These are phyloP conservation scores for Claviceps arundinis DNA, from an alignment of 2,329 filamentous ascomycete species.

Conservation along the genomic window DNA sequence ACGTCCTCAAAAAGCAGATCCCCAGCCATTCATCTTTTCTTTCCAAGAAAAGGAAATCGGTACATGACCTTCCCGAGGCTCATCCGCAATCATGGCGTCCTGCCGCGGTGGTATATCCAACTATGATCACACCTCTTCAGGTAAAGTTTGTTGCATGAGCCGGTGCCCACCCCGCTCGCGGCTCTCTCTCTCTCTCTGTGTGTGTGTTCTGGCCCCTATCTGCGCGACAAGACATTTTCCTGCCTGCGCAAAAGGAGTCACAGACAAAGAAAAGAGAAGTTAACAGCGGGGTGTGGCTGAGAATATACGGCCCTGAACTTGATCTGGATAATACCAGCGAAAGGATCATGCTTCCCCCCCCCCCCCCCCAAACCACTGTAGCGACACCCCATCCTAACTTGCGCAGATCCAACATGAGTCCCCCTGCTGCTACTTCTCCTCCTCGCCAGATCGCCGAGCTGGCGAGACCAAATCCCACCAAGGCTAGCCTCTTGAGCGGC, in stretches of 20 bases:
- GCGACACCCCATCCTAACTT: conserved; percentile 16
- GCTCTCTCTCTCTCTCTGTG: background rate
- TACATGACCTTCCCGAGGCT: conserved; percentile 13
- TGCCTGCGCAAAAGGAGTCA: background rate
- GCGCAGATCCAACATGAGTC: conserved; percentile 52
- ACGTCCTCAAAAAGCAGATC: background rate
- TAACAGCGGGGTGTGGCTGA: conserved; percentile 36
- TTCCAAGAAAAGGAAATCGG: conserved; percentile 7
- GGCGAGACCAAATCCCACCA: conserved; percentile 28
- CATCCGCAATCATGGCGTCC: conserved; percentile 19
- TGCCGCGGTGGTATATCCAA: conserved; percentile 23
- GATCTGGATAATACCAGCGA: conserved; percentile 99
- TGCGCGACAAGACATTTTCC: background rate
- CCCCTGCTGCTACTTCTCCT: conserved; percentile 55
- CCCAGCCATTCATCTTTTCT: background rate
- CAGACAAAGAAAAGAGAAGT: background rate
- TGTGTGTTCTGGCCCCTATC: background rate
- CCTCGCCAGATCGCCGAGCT: conserved; percentile 34
- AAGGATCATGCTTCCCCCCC: conserved; percentile 91
- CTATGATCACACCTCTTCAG: conserved; percentile 23
- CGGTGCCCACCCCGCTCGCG: conserved; percentile 34
- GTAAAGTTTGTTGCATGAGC: conserved; percentile 46
- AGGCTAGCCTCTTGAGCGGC: conserved; percentile 22
- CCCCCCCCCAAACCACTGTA: conserved; percentile 30
- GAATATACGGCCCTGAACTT: conserved; percentile 90